Conservation (phyloP, 1,284 basidiomycete species). For the Pyrrhoderma lamaoense region DNA sequence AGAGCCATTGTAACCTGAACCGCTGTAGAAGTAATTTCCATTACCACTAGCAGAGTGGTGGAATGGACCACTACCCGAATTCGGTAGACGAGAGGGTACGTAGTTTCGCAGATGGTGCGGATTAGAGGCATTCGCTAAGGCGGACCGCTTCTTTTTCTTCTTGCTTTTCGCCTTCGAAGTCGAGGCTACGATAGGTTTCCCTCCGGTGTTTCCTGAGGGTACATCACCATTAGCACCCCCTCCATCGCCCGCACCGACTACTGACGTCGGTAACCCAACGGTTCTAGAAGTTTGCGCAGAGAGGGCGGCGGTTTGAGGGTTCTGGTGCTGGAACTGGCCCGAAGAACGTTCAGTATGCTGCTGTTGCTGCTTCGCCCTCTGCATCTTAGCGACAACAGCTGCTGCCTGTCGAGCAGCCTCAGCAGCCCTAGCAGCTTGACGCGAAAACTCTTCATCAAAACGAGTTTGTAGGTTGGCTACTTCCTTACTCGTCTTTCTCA, state of each 20-base stretch:
- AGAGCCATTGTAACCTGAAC: too few species aligned
- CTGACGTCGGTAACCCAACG: not conserved
- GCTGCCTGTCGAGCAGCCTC: conserved; percentile 44
- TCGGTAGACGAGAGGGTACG: conserved; percentile 69
- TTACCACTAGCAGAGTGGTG: conserved; percentile 26
- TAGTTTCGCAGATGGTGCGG: conserved; percentile 88
- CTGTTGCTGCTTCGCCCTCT: conserved; percentile 31
- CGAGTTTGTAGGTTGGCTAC: conserved; percentile 53
- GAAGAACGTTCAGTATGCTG: conserved; percentile 30
- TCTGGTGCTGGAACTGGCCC: conserved; percentile 7
- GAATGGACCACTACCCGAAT: conserved; percentile 30
- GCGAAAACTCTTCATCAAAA: conserved; percentile 63
- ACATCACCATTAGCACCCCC: not conserved
- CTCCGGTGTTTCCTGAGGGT: too few species aligned
- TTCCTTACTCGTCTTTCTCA: conserved; percentile 58
- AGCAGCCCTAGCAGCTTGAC: conserved; percentile 54
- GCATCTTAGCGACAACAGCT: conserved; percentile 25
- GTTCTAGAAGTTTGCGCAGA: not conserved
- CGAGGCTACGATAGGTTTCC: not conserved
- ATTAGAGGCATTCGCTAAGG: conserved; percentile 80
- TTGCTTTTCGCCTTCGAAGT: conserved; percentile 32
- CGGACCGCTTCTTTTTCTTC: conserved; percentile 87
- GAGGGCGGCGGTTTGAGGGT: conserved; percentile 17
- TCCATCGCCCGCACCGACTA: not conserved
- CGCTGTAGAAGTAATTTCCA: too few species aligned